Evolutionary conservation across 129 eudicot species (phyloP).

Genomic region (Flaveria sonorensis): DNA sequence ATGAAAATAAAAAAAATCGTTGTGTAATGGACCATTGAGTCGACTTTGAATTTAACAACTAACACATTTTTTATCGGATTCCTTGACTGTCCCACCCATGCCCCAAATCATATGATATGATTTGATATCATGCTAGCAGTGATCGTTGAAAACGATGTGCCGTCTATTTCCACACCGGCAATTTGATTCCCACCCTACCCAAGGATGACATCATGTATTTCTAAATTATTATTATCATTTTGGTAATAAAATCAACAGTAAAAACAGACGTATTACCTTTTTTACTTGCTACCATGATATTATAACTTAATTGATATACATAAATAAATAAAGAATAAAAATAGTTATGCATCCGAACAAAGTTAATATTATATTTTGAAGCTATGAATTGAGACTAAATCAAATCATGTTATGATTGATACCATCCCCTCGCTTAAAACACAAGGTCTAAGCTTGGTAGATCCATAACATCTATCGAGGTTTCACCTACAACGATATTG

Average conservation of each 20-base stretch:
- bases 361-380: no score
- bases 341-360: no score
- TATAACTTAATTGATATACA: no score
- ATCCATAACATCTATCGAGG: no score
- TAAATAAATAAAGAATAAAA: no score
- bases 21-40: background rate
- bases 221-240: background rate
- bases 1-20: background rate
- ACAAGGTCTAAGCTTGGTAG: no score
- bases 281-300: no score
- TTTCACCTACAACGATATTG: no score
- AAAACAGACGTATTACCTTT: background rate
- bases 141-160: background rate
- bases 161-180: background rate
- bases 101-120: background rate
- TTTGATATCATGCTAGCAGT: background rate
- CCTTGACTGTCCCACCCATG: background rate
- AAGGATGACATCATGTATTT: background rate
- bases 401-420: no score
- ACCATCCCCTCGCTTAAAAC: no score
- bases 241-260: background rate
- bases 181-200: background rate
- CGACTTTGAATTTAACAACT: conserved; percentile 1
- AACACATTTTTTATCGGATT: background rate
- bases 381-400: no score